Conservation (phyloP, 2,329 filamentous ascomycete species). For the Talaromyces sp. region DNA sequence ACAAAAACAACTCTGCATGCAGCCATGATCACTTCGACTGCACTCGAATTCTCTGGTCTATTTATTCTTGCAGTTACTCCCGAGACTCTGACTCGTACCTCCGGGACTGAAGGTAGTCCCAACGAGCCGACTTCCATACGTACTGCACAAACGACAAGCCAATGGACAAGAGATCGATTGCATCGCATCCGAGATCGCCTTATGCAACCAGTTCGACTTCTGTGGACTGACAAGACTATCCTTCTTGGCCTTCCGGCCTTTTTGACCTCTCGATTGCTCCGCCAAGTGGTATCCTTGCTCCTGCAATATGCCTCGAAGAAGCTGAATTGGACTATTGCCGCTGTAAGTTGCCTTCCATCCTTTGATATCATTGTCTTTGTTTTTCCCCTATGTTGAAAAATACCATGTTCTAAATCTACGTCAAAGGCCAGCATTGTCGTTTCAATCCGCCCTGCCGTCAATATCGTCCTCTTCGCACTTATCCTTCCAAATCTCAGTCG, state of each 20-base stretch:
- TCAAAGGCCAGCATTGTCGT: background rate
- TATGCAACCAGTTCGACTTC: background rate
- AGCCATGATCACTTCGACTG: background rate
- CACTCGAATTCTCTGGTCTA: background rate
- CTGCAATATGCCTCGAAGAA: constrained; percentile 1
- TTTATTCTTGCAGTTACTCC: background rate
- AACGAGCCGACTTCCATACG: background rate
- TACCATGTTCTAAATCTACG: background rate
- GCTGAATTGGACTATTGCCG: background rate
- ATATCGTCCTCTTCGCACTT: background rate
- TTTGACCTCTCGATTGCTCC: background rate
- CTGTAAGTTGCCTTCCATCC: constrained; percentile 2
- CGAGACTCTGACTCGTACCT: background rate
- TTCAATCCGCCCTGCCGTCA: background rate
- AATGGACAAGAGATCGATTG: background rate
- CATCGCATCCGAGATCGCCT: background rate
- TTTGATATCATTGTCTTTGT: too few species aligned
- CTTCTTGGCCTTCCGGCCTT: background rate
- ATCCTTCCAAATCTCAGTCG: constrained; percentile 1
- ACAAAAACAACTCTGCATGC: background rate
- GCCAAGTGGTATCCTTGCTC: background rate
- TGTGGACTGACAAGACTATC: background rate
- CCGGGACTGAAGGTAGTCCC: background rate
- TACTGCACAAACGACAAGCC: background rate
- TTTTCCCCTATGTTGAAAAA: too few species aligned